These are phyloP conservation scores for Leucogyrophana mollusca DNA, from an alignment of 768 basidiomycete genomes.

Conservation along the genomic window DNA sequence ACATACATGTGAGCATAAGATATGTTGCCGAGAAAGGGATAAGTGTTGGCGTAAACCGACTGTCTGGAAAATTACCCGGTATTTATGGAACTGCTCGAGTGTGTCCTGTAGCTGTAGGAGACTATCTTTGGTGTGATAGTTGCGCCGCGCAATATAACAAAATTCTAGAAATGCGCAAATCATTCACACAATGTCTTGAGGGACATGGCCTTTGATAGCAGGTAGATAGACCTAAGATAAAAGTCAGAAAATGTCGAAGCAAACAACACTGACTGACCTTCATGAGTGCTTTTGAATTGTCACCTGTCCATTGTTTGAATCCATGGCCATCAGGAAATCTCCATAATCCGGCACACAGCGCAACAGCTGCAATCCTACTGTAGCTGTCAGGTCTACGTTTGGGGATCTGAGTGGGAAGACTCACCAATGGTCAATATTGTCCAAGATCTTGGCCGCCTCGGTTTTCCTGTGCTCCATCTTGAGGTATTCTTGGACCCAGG, in stretches of 20 bases:
- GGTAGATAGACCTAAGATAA: constrained; percentile 8
- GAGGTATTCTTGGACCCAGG: constrained; percentile 9
- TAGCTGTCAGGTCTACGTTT: neutral
- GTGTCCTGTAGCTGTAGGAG: constrained; percentile 10
- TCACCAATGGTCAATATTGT: constrained; percentile 34
- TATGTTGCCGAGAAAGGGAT: constrained; percentile 25
- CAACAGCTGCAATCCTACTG: constrained; percentile 13
- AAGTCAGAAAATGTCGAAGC: neutral
- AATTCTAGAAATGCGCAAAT: constrained; percentile 24
- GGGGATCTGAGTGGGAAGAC: constrained; percentile 3
- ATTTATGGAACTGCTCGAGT: constrained; percentile 9
- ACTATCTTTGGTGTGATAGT: constrained; percentile 8
- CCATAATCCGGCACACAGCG: constrained; percentile 12
- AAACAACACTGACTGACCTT: constrained; percentile 11
- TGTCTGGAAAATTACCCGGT: constrained; percentile 8
- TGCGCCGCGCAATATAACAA: constrained; percentile 14
- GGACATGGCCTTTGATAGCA: constrained; percentile 13
- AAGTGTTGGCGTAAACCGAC: constrained; percentile 8
- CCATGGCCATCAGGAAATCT: constrained; percentile 14
- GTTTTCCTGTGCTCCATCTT: constrained; percentile 2
- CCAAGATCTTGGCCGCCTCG: constrained; percentile 14
- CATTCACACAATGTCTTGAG: constrained; percentile 7
- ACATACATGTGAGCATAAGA: constrained; percentile 7
- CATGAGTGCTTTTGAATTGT: constrained; percentile 22
- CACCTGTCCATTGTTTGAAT: constrained; percentile 18